Evolutionary conservation across 2,329 filamentous ascomycete genomes (phyloP).

Genomic region (Fusarium sp.): DNA sequence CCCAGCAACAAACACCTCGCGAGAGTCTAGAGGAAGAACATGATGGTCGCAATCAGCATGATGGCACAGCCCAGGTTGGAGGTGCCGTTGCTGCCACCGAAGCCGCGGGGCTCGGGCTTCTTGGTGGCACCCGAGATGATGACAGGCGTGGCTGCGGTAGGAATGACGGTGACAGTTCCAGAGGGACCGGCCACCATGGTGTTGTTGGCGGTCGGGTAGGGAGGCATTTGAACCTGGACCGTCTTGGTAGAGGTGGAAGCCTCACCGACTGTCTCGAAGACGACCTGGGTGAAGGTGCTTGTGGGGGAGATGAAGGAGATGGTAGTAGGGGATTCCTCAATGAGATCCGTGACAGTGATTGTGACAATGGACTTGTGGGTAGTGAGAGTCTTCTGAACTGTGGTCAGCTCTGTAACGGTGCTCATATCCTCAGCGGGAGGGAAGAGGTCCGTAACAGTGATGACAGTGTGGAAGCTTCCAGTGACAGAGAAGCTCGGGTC

Average conservation of each 20-base stretch:
- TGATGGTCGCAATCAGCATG: constrained; percentile 49
- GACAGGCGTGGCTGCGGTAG: constrained; percentile 40
- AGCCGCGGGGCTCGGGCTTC: constrained; percentile 45
- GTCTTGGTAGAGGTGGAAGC: constrained; percentile 46
- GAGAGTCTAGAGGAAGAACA: constrained; percentile 46
- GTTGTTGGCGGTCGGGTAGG: constrained; percentile 45
- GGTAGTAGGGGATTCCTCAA: constrained; percentile 31
- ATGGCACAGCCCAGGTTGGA: constrained; percentile 49
- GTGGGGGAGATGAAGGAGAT: constrained; percentile 26
- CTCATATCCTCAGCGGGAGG: constrained; percentile 28
- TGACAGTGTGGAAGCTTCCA: constrained; percentile 34
- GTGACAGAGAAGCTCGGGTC: constrained; percentile 35
- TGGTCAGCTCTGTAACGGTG: constrained; percentile 42
- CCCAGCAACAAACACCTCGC: neutral
- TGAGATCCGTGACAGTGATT: constrained; percentile 39
- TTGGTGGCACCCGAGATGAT: constrained; percentile 47
- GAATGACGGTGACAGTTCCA: constrained; percentile 40
- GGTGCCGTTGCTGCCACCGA: constrained; percentile 43
- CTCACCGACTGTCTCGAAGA: constrained; percentile 46
- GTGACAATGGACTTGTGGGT: constrained; percentile 36
- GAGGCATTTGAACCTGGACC: constrained; percentile 42
- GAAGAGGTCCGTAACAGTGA: constrained; percentile 47
- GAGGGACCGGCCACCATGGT: constrained; percentile 38
- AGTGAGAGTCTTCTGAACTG: constrained; percentile 41
- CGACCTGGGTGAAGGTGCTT: constrained; percentile 45